Percentiles rank a stretch among this genome's conserved stretches.
Evolutionary conservation across 305 asterid species (phyloP).

Genomic region (Nicotiana rustica): DNA sequence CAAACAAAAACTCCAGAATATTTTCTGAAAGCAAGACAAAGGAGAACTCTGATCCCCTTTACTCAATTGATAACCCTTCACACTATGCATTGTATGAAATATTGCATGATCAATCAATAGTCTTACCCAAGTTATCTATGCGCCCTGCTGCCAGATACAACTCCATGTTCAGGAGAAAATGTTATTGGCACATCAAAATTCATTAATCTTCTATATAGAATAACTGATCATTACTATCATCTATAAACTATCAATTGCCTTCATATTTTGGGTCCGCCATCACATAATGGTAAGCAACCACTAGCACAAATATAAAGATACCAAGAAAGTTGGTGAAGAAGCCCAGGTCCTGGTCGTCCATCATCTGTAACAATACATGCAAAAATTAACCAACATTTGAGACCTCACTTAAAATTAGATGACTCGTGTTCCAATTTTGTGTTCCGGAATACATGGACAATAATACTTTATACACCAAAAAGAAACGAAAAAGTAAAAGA

Average conservation of each 20-base stretch:
- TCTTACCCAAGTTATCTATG: background rate
- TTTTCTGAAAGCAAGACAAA: background rate
- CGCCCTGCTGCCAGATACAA: background rate
- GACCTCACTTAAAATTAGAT: too few species aligned
- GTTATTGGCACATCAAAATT: background rate
- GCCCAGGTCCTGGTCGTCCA: slow-evolving; percentile 65
- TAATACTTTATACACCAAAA: too few species aligned
- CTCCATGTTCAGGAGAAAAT: background rate
- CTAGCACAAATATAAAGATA: slow-evolving; percentile 80
- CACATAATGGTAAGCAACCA: slow-evolving; percentile 91
- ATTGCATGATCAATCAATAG: background rate
- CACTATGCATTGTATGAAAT: background rate
- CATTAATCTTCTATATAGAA: background rate
- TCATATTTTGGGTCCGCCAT: slow-evolving; percentile 93
- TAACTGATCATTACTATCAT: background rate
- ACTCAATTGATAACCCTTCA: background rate
- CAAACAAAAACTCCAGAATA: background rate
- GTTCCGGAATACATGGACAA: too few species aligned
- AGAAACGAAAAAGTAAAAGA: too few species aligned
- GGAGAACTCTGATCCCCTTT: background rate
- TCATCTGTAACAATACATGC: slow-evolving; percentile 33
- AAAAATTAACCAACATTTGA: background rate
- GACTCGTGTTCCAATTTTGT: too few species aligned
- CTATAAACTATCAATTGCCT: slow-evolving; percentile 66
- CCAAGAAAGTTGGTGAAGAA: slow-evolving; percentile 98